Conservation (phyloP, 2,329 filamentous ascomycete genomes). For the Neofusicoccum sp. region DNA sequence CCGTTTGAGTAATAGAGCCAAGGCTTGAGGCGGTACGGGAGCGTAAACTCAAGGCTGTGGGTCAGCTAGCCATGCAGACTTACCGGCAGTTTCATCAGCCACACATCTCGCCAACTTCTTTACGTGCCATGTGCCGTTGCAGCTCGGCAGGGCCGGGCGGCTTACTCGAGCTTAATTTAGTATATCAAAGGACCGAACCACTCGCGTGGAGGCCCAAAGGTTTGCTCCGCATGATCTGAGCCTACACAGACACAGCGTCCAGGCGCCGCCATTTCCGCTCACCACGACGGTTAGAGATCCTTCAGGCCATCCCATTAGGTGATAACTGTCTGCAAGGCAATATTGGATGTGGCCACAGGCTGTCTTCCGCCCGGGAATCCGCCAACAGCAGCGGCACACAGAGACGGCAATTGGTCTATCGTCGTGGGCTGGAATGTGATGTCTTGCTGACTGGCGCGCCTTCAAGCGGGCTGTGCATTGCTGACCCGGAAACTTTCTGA, state of each 20-base stretch:
- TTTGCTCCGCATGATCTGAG: not conserved
- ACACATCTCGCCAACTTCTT: not conserved
- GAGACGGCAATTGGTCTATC: not conserved
- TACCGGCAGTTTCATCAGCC: conserved; percentile 2
- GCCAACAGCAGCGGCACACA: not conserved
- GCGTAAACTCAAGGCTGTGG: not conserved
- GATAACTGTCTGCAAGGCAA: conserved; percentile 4
- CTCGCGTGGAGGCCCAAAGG: not conserved
- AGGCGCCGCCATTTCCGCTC: not conserved
- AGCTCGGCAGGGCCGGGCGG: not conserved
- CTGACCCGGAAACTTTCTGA: not conserved
- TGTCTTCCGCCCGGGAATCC: not conserved
- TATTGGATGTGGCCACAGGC: not conserved
- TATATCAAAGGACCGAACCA: not conserved
- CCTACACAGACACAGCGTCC: conserved; percentile 4
- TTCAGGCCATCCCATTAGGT: not conserved
- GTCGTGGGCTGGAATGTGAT: not conserved
- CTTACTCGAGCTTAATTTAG: conserved; percentile 14
- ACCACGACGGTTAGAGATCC: not conserved
- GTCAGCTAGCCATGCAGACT: conserved; percentile 9
- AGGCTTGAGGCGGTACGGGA: conserved; percentile 4
- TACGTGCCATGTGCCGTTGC: not conserved
- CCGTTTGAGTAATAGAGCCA: conserved; percentile 11
- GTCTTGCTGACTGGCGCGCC: not conserved
- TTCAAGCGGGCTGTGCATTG: not conserved